These are phyloP conservation scores for Fraxinus albicans DNA, from an alignment of 305 asterid species.

Conservation along the genomic window DNA sequence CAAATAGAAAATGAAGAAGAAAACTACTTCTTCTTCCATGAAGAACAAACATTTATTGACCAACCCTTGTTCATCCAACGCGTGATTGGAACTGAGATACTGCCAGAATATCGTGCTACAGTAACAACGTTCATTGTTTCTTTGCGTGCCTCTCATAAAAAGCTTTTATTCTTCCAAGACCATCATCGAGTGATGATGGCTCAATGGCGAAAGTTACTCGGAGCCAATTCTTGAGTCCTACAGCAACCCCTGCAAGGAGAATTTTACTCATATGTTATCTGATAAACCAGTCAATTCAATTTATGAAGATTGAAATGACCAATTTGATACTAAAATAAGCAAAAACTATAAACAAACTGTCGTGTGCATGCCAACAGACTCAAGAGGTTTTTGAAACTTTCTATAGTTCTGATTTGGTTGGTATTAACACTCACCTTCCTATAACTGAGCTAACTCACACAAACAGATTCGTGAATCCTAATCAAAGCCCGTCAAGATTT, in stretches of 20 bases:
- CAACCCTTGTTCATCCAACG: background rate
- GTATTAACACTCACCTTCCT: background rate
- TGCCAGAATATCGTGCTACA: too few species aligned
- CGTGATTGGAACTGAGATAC: background rate
- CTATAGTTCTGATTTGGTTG: background rate
- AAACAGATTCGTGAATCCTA: background rate
- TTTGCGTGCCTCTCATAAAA: conserved; percentile 52
- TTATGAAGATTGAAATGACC: background rate
- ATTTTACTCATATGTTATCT: background rate
- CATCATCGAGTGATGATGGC: conserved; percentile 54
- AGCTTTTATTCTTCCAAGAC: conserved; percentile 49
- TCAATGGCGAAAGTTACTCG: conserved; percentile 67
- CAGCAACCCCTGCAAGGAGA: conserved; percentile 50
- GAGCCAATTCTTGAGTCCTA: conserved; percentile 69
- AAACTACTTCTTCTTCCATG: conserved; percentile 22
- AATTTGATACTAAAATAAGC: background rate
- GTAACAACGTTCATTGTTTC: conserved; percentile 44
- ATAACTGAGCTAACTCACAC: background rate
- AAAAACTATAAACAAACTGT: background rate
- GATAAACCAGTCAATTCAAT: background rate
- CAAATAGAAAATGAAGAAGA: conserved; percentile 20
- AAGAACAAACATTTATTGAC: conserved; percentile 3
- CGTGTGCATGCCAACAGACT: background rate
- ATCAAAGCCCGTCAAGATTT: background rate
- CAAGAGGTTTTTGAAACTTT: too few species aligned